Evolutionary conservation across 2,329 filamentous ascomycete genomes (phyloP).

Genomic region (Penicillium sp.): DNA sequence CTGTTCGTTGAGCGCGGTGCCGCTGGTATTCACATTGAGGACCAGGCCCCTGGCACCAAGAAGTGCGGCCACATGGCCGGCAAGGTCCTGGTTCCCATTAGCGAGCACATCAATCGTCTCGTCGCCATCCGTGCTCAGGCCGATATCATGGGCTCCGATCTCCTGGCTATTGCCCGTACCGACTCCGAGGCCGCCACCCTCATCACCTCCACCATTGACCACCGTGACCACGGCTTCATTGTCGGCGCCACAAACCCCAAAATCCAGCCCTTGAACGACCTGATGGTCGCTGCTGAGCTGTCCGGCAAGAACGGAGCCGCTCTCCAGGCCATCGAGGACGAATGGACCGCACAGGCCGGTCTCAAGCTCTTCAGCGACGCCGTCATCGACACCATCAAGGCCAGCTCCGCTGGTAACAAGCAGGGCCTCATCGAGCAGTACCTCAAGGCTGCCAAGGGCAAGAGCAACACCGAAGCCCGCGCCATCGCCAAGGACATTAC

Average conservation of each 20-base stretch:
- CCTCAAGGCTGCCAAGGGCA: constrained; percentile 68
- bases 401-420: constrained; percentile 66
- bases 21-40: constrained; percentile 97
- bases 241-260: constrained; percentile 82
- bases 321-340: constrained; percentile 89
- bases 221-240: constrained; percentile 92
- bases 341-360: constrained; percentile 75
- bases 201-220: constrained; percentile 94
- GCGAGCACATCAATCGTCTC: constrained; percentile 96
- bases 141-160: constrained; percentile 94
- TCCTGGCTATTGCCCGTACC: constrained; percentile 88
- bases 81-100: constrained; percentile 94
- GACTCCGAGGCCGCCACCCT: constrained; percentile 97
- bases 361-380: constrained; percentile 91
- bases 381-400: constrained; percentile 77
- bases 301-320: constrained; percentile 76
- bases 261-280: constrained; percentile 80
- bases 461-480: constrained; percentile 79
- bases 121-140: constrained; percentile 96
- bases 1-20: constrained; percentile 95
- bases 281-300: constrained; percentile 84
- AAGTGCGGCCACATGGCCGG: constrained; percentile 99
- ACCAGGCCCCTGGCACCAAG: constrained; percentile 97
- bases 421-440: constrained; percentile 67
- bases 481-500: constrained; percentile 75